Base-by-base conservation (phyloP, 2,329 filamentous ascomycete genomes). In the Alternaria hordeiaustralica region DNA sequence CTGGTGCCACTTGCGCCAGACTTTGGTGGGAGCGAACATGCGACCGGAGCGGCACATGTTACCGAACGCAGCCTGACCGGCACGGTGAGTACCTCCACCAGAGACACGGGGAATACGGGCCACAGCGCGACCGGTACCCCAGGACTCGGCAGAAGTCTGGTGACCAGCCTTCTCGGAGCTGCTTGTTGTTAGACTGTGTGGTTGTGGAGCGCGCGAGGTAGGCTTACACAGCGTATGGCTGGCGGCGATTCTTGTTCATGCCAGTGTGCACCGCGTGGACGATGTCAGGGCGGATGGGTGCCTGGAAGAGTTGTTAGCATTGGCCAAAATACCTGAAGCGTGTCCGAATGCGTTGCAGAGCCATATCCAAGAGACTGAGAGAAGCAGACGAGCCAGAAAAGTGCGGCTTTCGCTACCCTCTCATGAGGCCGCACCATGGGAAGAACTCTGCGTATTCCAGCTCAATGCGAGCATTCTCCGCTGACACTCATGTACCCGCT, bases 61-160 rank as follows among this genome's bases (percentile, higher is more conserved):
- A 93, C 96, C 96, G 86, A 98, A 99, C 79, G 96, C 96, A 85
- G 96, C 96, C 89, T 99, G 96, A 88, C 96, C 96, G 82, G 96
- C 96, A 89, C 96, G 95, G 91, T 99, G 96, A 84, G 96, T 99
- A 93, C 96, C 96, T 88, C 96, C 95, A 90, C 96, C 96, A 83
- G 96, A 98, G 85, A 99, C 96, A 97, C 96, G 96, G 82, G 96
- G 96, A 81, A 99, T 99, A 98, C 96, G 96, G 85, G 96, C 96
- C 82, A 99, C 96, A 85, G 96, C 96, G 87, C 96, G 96, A 70
- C 74, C 95, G 87, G 95, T 98, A 91, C 95, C 95, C 96, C 96
- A 99, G 77, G 96, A 99, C 90, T 99, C 96, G 83, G 96, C 96
- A 86, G 93, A 97, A 83, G 96, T 99, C 89, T 99, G 96, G 88